Percentiles rank a stretch among this genome's conserved stretches.
phyloP scores from a whole-genome alignment of 2,329 filamentous ascomycete genomes.

The Neopestalotiopsis sp. region DNA sequence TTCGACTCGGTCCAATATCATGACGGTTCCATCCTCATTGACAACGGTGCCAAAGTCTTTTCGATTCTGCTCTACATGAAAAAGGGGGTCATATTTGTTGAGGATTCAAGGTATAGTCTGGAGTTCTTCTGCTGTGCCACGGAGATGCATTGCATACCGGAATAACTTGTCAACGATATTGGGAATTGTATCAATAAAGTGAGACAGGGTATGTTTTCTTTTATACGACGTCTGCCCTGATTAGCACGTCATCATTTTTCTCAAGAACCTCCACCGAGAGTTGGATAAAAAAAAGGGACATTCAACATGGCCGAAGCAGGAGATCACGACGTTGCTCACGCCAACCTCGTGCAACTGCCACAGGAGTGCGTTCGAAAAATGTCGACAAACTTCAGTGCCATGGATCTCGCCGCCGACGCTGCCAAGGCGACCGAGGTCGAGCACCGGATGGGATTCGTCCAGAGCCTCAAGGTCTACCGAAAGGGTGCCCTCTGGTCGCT shows the following conservation, averaged over 20 bases:
- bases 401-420: slow-evolving; percentile 4
- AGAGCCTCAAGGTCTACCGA: slow-evolving; percentile 36
- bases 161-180: background rate
- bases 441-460: slow-evolving; percentile 34
- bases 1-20: background rate
- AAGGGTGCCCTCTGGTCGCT: slow-evolving; percentile 37
- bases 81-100: background rate
- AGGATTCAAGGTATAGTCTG: background rate
- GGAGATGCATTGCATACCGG: background rate
- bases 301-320: background rate
- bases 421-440: slow-evolving; percentile 36
- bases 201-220: background rate
- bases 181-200: background rate
- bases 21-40: background rate
- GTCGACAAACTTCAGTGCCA: background rate
- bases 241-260: background rate
- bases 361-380: background rate
- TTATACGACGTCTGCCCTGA: background rate
- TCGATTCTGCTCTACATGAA: background rate
- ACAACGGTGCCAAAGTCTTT: background rate
- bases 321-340: background rate
- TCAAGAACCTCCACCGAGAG: background rate
- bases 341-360: background rate
- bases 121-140: background rate
- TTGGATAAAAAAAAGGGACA: no score